phyloP scores from a whole-genome alignment of 2,329 filamentous ascomycete genomes.

The Teratosphaeria viscida region DNA sequence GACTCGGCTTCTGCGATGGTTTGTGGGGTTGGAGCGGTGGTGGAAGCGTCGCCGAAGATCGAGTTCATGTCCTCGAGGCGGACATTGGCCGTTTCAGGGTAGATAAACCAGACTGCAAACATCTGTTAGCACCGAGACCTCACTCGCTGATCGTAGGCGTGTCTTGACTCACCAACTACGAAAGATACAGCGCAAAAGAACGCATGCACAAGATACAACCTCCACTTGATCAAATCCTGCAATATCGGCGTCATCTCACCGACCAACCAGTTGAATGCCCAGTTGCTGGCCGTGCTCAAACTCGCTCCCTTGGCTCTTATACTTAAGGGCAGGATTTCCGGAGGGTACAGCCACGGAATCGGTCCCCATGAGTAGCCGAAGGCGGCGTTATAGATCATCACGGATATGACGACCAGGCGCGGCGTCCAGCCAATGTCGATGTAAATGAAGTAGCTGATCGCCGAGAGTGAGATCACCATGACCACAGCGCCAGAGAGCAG shows the following conservation, averaged over 20 bases:
- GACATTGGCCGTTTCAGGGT: slow-evolving; percentile 92
- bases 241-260: slow-evolving; percentile 90
- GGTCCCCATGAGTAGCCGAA: slow-evolving; percentile 98
- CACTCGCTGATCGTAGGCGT: not conserved
- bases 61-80: slow-evolving; percentile 94
- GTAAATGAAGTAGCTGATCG: slow-evolving; percentile 92
- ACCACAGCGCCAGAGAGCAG: slow-evolving; percentile 78
- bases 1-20: slow-evolving; percentile 72
- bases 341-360: slow-evolving; percentile 95
- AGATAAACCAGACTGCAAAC: slow-evolving; percentile 79
- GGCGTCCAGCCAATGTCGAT: slow-evolving; percentile 71
- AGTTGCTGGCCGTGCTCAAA: slow-evolving; percentile 91
- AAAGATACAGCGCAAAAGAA: slow-evolving; percentile 96
- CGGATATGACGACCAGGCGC: slow-evolving; percentile 78
- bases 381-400: slow-evolving; percentile 97
- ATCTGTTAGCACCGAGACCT: slow-evolving; percentile 5
- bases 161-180: slow-evolving; percentile 69
- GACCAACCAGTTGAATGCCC: slow-evolving; percentile 97
- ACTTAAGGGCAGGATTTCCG: slow-evolving; percentile 94
- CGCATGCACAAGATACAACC: slow-evolving; percentile 86
- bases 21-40: slow-evolving; percentile 67
- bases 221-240: slow-evolving; percentile 86
- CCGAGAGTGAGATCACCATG: slow-evolving; percentile 79
- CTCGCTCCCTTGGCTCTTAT: slow-evolving; percentile 96
- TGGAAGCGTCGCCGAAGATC: slow-evolving; percentile 87